Base-by-base conservation (phyloP, 192 early-diverging fungal genomes). In the Coemansia sp. region DNA sequence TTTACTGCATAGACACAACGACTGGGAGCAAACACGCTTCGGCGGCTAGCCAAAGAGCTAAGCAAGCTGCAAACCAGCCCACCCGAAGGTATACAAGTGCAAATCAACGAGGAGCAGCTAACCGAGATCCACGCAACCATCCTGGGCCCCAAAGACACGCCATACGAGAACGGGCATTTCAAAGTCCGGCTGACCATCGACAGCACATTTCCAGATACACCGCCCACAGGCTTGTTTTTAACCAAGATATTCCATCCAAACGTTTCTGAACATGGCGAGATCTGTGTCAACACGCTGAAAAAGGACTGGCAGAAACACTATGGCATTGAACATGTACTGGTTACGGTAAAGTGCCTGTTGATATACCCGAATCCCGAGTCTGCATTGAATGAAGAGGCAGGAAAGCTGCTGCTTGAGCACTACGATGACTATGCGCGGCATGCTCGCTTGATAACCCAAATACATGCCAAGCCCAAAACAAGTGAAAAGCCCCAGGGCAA, bases 211-310 rank as follows among this genome's bases (percentile, higher is more conserved):
- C 94, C 93, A 0, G 57, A 82, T n/a, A 75, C 81, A 0, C 91
- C 94, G 12, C 94, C 94, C 47, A 89, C 88, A 61, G 90, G 91
- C 81, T 72, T 68, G 62, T 96, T 98, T 74, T 45, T 87, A 10
- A 98, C 95, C 37, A 96, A 94, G 65, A 94, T 98, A 12, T 98
- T 97, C 65, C 95, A 98, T 67, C 95, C 95, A 6, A 98, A 98
- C 63, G 92, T 98, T 0, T 88, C 92, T 1, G 70, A 82, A 39
- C 62, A 71, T 19, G 95, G 95, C 18, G 93, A 96, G 59, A 91
- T 98, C 59, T 98, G 95, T 68, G 94, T 98, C 41, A 94, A 86
- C 64, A 93, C 93, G 10, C 80, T 98, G 21, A 98, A 98, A 57
- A 94, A 90, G 65, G 95, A 98, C 68, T 98, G 95, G 95, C 93